A percentile compares a stretch with the other conserved stretches of the same genome.
phyloP scores from a whole-genome alignment of 2,329 filamentous ascomycete species.

The Ophioceras dolichostomum region DNA sequence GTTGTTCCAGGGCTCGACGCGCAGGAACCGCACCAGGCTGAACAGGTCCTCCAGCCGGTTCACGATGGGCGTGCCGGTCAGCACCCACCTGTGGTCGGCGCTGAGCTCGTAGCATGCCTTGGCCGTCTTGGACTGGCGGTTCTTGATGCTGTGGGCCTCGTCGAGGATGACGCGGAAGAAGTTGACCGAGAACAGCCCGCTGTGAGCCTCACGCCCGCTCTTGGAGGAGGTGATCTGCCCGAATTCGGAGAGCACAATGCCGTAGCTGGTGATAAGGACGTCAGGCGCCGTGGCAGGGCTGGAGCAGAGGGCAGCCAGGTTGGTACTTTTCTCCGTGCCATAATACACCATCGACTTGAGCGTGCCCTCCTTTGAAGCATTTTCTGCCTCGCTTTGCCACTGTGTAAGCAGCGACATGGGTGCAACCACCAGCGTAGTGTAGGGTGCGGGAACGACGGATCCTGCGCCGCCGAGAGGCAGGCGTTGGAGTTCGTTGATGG shows the following conservation, averaged over 20 bases:
- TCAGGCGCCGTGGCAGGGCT: constrained; percentile 72
- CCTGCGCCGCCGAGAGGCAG: neutral
- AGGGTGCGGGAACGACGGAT: constrained; percentile 55
- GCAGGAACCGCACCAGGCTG: constrained; percentile 80
- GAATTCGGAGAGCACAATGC: constrained; percentile 82
- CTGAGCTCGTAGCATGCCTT: constrained; percentile 87
- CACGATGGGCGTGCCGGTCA: constrained; percentile 94
- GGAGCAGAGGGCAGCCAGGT: constrained; percentile 70
- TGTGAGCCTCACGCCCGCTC: constrained; percentile 46
- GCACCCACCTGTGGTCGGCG: constrained; percentile 77
- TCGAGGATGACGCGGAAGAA: constrained; percentile 95
- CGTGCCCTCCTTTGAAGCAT: constrained; percentile 74
- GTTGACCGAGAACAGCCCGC: constrained; percentile 77
- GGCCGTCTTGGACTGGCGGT: constrained; percentile 80
- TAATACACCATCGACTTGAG: constrained; percentile 86
- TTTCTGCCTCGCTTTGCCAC: constrained; percentile 92
- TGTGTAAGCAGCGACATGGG: constrained; percentile 95
- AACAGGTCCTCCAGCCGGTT: constrained; percentile 93
- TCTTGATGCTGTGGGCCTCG: constrained; percentile 90
- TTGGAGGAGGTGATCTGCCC: constrained; percentile 56
- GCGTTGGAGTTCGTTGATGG: constrained; percentile 1
- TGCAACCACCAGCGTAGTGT: constrained; percentile 88
- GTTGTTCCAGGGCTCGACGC: constrained; percentile 95
- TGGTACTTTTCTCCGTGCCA: constrained; percentile 68
- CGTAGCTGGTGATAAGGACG: constrained; percentile 90